These are phyloP conservation scores for Starmerella bombicola DNA, from an alignment of 805 yeast species.

Conservation along the genomic window DNA sequence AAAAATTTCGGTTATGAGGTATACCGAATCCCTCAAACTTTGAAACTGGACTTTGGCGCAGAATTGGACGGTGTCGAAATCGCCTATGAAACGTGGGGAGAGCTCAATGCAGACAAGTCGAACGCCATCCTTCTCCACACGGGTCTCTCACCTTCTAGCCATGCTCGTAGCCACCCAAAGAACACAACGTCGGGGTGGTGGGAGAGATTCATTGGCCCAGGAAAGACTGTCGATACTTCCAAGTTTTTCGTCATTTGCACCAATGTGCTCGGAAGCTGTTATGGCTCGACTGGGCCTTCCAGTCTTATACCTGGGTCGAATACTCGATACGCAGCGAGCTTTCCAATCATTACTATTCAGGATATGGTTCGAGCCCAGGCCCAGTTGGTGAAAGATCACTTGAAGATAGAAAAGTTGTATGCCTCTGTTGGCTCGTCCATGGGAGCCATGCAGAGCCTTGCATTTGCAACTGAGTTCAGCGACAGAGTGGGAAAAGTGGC, in stretches of 20 bases:
- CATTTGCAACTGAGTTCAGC: conserved; percentile 75
- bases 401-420: conserved; percentile 51
- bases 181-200: conserved; percentile 83
- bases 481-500: conserved; percentile 60
- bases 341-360: conserved; percentile 72
- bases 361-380: conserved; percentile 90
- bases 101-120: conserved; percentile 44
- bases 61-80: conserved; percentile 56
- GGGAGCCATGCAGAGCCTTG: conserved; percentile 98
- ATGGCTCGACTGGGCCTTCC: conserved; percentile 89
- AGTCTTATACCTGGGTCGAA: conserved; percentile 58
- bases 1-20: conserved; percentile 53
- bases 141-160: conserved; percentile 86
- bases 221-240: conserved; percentile 60
- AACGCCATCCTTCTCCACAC: conserved; percentile 78
- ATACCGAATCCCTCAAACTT: conserved; percentile 33
- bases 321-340: conserved; percentile 66
- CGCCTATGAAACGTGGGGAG: conserved; percentile 94
- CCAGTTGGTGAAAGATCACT: conserved; percentile 46
- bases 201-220: conserved; percentile 88
- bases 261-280: conserved; percentile 88
- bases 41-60: conserved; percentile 74
- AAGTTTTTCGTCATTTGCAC: conserved; percentile 78
- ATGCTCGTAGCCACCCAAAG: conserved; percentile 66
- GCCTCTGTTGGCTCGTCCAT: conserved; percentile 84